These are phyloP conservation scores for Hordeum marinum DNA, from an alignment of 176 grass and related monocot genomes.

Conservation along the genomic window DNA sequence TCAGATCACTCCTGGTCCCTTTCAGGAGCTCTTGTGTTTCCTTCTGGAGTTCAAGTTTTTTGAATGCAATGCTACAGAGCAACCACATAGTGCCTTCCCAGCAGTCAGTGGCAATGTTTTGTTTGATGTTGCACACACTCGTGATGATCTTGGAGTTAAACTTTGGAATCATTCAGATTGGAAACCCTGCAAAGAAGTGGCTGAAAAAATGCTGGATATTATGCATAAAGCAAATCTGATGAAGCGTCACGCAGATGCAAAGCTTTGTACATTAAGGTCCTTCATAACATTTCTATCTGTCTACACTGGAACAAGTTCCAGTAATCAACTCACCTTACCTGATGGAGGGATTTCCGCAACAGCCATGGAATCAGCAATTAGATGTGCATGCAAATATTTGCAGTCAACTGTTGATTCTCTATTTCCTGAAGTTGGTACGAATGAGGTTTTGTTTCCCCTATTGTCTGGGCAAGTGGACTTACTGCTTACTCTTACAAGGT, in stretches of 20 bases:
- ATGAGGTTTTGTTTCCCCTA: slow-evolving; percentile 49
- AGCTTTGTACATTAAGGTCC: slow-evolving; percentile 59
- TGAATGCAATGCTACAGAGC: slow-evolving; percentile 31
- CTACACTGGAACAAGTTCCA: slow-evolving; percentile 53
- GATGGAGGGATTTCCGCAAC: slow-evolving; percentile 46
- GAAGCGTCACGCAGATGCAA: slow-evolving; percentile 52
- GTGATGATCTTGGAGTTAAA: slow-evolving; percentile 57
- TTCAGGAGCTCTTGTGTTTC: slow-evolving; percentile 72
- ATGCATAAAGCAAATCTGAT: slow-evolving; percentile 68
- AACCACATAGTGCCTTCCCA: slow-evolving; percentile 25
- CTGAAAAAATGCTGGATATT: slow-evolving; percentile 57
- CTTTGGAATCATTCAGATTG: slow-evolving; percentile 67
- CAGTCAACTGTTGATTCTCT: slow-evolving; percentile 51
- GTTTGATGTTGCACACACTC: slow-evolving; percentile 52
- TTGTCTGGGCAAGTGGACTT: slow-evolving; percentile 66
- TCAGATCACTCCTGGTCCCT: slow-evolving; percentile 66
- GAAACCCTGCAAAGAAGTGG: slow-evolving; percentile 56
- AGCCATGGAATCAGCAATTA: slow-evolving; percentile 38
- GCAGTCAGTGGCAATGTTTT: slow-evolving; percentile 22
- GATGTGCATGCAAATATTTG: slow-evolving; percentile 55
- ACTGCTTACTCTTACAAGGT: slow-evolving; percentile 46
- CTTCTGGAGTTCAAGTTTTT: slow-evolving; percentile 76
- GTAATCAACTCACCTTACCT: slow-evolving; percentile 23
- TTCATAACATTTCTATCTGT: slow-evolving; percentile 64
- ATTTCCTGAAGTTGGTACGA: slow-evolving; percentile 35